Base-by-base conservation (phyloP, 148 eudicot genomes). In the Arctostaphylos glauca region DNA sequence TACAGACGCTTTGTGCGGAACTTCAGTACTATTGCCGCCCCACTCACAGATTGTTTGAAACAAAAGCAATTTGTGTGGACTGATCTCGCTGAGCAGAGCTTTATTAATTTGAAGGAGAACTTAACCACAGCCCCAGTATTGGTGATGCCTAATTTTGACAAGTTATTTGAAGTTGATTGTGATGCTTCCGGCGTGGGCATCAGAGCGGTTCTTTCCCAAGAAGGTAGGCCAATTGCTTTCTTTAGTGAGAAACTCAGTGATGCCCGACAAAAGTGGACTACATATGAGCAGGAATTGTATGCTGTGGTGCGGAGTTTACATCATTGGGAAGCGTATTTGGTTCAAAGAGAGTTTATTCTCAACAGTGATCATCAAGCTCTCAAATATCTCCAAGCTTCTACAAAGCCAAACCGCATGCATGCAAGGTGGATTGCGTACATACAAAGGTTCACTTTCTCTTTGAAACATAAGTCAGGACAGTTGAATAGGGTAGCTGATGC, bases 401-500 rank as follows among this genome's bases (percentile, higher is more conserved):
- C 62, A 15, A 58, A 58, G 21, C 62, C 62, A 2, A 58, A 58
- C 62, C 3, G 62, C 4, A 18, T 58, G 21, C 62, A 58, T 58
- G 62, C 62, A 1, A 58, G 62, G 2, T 18, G 62, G 62, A 58
- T 58, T 18, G 62, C 62, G 0, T 58, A 58, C 64, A 54, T 77
- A 9, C 47, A 77, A 5, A n/a, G 9, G 46, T 77, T 77, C 13
- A 21, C 6, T 21, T 77, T 77, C 31, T 23, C 46, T 23, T 19
- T 77, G 31, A 77, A 53, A 49, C 80, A 77, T 54, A 54, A 77
- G 55, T 53, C 47, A 1, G 64, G 44, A 2, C 59, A 54, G 25
- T 53, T 53, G 5, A 77, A 77, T 10, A 77, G 53, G 54, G 80
- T 54, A 5, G 78, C 10, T 19, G 78, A n/a, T 75, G 58, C 41